Evolutionary conservation across 805 yeast species (phyloP).

Genomic region (Candida caryicola): DNA sequence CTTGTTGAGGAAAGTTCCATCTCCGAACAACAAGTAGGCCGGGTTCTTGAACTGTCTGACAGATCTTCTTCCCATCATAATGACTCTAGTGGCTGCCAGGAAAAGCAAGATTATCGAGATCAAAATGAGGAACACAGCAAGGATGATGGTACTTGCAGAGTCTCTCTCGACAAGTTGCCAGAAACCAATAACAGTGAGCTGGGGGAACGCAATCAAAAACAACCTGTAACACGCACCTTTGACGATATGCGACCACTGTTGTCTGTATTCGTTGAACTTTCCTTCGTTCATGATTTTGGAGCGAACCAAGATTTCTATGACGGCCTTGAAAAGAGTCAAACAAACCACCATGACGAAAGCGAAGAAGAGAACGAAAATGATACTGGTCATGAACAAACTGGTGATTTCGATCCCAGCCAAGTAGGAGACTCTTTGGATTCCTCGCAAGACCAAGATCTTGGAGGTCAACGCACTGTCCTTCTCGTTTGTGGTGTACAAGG

Average conservation of each 20-base stretch:
- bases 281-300: slow-evolving; percentile 57
- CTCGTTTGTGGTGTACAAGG: slow-evolving; percentile 70
- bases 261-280: slow-evolving; percentile 73
- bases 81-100: slow-evolving; percentile 74
- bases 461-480: slow-evolving; percentile 54
- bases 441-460: slow-evolving; percentile 79
- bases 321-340: slow-evolving; percentile 63
- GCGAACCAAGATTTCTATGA: slow-evolving; percentile 60
- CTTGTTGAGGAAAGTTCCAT: slow-evolving; percentile 71
- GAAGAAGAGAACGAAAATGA: slow-evolving; percentile 78
- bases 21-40: slow-evolving; percentile 87
- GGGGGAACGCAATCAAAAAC: slow-evolving; percentile 83
- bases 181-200: slow-evolving; percentile 70
- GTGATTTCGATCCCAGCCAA: slow-evolving; percentile 84
- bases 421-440: slow-evolving; percentile 88
- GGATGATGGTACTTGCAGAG: slow-evolving; percentile 76
- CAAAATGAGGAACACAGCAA: slow-evolving; percentile 69
- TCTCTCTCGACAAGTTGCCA: slow-evolving; percentile 89
- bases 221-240: slow-evolving; percentile 88
- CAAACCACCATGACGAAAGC: slow-evolving; percentile 57
- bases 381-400: slow-evolving; percentile 79
- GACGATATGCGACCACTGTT: slow-evolving; percentile 77
- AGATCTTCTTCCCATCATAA: slow-evolving; percentile 72
- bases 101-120: slow-evolving; percentile 56
- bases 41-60: slow-evolving; percentile 77